Evolutionary conservation across 2,329 filamentous ascomycete species (phyloP).

Genomic region (Exophiala phaeomuriformis): DNA sequence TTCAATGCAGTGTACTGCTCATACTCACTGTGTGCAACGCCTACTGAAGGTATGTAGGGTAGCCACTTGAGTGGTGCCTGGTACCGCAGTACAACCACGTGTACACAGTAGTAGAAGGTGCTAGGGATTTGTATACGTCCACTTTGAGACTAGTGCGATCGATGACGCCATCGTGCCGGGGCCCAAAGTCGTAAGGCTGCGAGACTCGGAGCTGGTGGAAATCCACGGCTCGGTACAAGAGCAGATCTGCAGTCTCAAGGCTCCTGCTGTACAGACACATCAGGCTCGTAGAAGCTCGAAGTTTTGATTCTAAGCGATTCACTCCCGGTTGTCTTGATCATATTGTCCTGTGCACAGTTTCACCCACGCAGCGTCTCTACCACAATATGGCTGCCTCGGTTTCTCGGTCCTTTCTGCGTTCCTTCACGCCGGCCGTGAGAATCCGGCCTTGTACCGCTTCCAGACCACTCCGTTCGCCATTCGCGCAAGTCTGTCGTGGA

Average conservation of each 20-base stretch:
- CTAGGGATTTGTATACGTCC: background rate
- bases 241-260: too few relatives aligned
- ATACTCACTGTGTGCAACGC: too few relatives aligned
- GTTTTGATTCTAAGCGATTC: background rate
- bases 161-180: background rate
- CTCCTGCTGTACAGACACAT: too few relatives aligned
- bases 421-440: slow-evolving; percentile 3
- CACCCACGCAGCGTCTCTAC: too few relatives aligned
- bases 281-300: too few relatives aligned
- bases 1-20: too few relatives aligned
- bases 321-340: background rate
- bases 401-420: slow-evolving; percentile 7
- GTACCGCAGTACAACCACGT: too few relatives aligned
- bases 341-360: background rate
- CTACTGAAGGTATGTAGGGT: too few relatives aligned
- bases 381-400: slow-evolving; percentile 7
- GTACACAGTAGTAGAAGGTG: background rate
- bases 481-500: background rate
- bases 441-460: background rate
- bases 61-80: too few relatives aligned
- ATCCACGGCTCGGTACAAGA: too few relatives aligned
- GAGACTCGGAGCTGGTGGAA: too few relatives aligned
- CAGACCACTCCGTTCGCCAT: background rate
- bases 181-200: background rate
- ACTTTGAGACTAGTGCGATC: background rate